Base-by-base conservation (phyloP, 768 basidiomycete species). In the Suillus spraguei region DNA sequence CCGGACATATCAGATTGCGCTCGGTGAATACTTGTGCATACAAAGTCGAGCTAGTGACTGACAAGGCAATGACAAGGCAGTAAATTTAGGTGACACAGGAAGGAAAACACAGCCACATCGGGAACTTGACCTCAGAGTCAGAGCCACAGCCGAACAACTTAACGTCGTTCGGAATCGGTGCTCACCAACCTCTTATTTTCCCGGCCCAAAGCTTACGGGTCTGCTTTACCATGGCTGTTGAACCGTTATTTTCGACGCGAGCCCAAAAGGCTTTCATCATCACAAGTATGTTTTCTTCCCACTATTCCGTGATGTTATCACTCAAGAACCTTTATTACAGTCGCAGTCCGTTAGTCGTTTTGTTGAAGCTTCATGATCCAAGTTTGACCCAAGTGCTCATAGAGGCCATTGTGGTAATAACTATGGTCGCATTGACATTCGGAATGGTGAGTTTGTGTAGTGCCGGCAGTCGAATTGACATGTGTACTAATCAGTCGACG, bases 351-450 rank as follows among this genome's bases (percentile, higher is more conserved):
- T 91, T 63, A 81, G 88, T 83, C 46, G 55, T 63, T 65, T 17
- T 24, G n/a, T n/a, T 32, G 32, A 54, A 33, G 14, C 28, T 32
- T 53, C 24, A 36, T 36, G 56, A 38, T 22, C 20, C 47, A 53
- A 59, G 38, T 36, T 63, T 55, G 38, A 46, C 14, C 46, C 66
- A 35, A 68, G 24, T 20, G 17, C 5, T 35, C 22, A 61, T 72
- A 94, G 92, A 94, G 80, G 92, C 89, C 2, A 76, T 90, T 54
- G 80, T 88, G 9, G 91, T 95, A 39, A 78, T 94, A 55, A 81
- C 83, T 11, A 87, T 94, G 87, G 87, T 94, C 61, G 88, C 77
- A 44, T 81, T 90, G 41, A 86, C 86, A 17, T 94, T 92, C 70
- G 79, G 82, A 67, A 78, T 84, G 70, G 92, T 88, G 66, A 66